phyloP scores from a whole-genome alignment of 75 land plant genomes.

The Selaginella moellendorffii region DNA sequence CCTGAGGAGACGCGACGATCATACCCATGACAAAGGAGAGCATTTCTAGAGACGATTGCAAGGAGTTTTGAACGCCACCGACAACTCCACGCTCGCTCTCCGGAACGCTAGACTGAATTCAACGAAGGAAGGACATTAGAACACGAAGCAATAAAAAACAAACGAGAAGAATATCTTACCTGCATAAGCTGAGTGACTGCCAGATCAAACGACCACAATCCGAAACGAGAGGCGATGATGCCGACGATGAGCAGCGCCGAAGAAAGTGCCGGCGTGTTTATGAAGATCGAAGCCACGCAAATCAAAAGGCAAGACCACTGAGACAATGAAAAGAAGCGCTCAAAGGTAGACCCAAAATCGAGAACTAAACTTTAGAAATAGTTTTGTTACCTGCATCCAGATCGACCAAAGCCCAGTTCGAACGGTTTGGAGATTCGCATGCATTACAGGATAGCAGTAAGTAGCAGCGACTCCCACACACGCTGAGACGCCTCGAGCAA shows the following conservation, averaged over 20 bases:
- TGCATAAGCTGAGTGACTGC: no score
- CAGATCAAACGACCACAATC: conserved; percentile 95
- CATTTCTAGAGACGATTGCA: conserved; percentile 70
- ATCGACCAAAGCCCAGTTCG: conserved; percentile 90
- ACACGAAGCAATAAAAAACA: neutral
- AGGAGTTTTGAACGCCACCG: conserved; percentile 89
- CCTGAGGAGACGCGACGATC: conserved; percentile 67
- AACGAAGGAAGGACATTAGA: neutral
- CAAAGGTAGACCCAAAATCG: neutral
- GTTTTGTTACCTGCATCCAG: conserved; percentile 62
- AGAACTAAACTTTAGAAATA: neutral
- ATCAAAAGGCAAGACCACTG: conserved; percentile 69
- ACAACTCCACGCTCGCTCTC: conserved; percentile 81
- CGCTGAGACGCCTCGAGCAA: conserved; percentile 70
- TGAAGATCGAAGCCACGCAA: conserved; percentile 66
- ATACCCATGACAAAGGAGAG: conserved; percentile 64
- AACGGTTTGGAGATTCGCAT: conserved; percentile 47
- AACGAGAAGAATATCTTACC: conserved; percentile 28
- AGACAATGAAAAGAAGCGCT: conserved; percentile 1
- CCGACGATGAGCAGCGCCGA: conserved; percentile 79
- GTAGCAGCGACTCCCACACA: conserved; percentile 69
- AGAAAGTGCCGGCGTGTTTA: conserved; percentile 28
- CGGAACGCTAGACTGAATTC: conserved; percentile 75
- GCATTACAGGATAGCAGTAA: conserved; percentile 49
- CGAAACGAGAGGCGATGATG: conserved; percentile 79